Evolutionary conservation across 371 early-diverging fungal genomes (phyloP), one percentile per base, ranked within the genome.

Genomic region (Mortierella sp.): DNA sequence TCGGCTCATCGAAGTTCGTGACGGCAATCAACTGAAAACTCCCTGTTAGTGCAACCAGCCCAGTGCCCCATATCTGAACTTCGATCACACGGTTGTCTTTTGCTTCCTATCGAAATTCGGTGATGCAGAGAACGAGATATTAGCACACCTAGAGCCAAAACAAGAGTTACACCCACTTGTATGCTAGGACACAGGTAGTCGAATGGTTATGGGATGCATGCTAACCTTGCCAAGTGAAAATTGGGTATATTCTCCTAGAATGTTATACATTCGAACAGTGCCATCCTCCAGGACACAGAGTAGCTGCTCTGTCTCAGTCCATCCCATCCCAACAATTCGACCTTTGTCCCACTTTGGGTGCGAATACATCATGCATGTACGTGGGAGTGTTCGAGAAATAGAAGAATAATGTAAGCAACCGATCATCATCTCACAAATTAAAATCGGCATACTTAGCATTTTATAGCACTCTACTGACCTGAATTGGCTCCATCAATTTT

Each of bases 281-380:
- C 97, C 98, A 81, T 95, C 94, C 62, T 95, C 95, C 64, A 95
- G 88, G 8, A 97, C 96, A 51, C 95, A 95, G 5, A 96, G 90
- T 8, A 98, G 88, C 62, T 95, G 90, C 68, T 97, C 98, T 20
- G 87, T 88, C 40, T 89, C 90, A 26, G 94, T 94, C 98, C 98
- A 98, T 45, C 96, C 95, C 86, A 98, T 90, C 5, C 90, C 91
- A 35, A 97, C 92, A 66, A 98, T 94, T 2, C 92, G 91, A 35
- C 94, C 94, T 77, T 93, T 96, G 67, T 96, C 97, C 94, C 96
- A 96, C 94, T 96, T 52, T n/a, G 22, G 22, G 12, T 22, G 20
- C 22, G 20, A 62, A 39, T 55, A 28, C 22, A 52, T 8, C 20
- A 61, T 5, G 43, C 43, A 45, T 45, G 14, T 24, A 12, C 18